A percentile compares a stretch with the other conserved stretches of the same genome.
Conservation (phyloP, 2,329 filamentous ascomycete genomes). For the Lasiodiplodia sp. region DNA sequence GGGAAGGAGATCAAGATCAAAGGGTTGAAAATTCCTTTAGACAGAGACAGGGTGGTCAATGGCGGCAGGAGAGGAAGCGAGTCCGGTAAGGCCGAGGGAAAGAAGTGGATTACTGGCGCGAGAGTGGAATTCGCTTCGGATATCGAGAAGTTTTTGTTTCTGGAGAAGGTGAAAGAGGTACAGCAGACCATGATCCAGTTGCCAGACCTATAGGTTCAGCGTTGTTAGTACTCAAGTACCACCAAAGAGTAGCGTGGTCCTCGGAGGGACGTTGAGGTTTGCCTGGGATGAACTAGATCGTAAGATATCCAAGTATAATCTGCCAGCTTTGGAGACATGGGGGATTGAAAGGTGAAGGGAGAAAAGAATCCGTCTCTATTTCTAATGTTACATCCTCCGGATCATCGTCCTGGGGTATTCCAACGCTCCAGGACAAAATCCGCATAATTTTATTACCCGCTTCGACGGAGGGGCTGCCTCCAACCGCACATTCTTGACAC, state of each 20-base stretch:
- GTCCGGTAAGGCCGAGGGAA: conserved; percentile 39
- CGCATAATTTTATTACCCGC: neutral
- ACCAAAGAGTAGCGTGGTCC: neutral
- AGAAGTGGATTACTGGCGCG: conserved; percentile 51
- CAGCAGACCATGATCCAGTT: conserved; percentile 48
- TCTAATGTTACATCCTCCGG: conserved; percentile 20
- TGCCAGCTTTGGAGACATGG: neutral
- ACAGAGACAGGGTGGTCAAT: conserved; percentile 30
- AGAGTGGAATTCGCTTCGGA: conserved; percentile 54
- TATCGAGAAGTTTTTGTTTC: conserved; percentile 50
- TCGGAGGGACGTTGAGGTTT: neutral
- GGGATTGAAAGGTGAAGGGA: neutral
- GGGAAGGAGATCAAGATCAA: conserved; percentile 50
- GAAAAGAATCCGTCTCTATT: conserved; percentile 24
- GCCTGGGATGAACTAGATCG: neutral
- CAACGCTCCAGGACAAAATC: conserved; percentile 2
- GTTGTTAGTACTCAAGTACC: neutral
- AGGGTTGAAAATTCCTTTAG: conserved; percentile 49
- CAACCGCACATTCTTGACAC: neutral
- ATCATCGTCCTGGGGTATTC: conserved; percentile 11
- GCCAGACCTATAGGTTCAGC: conserved; percentile 43
- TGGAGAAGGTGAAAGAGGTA: conserved; percentile 47
- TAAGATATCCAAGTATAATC: neutral
- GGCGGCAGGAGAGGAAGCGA: conserved; percentile 17
- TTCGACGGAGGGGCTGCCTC: neutral